phyloP scores from a whole-genome alignment of 306 rosid genomes.

The Crataegus laevigata region DNA sequence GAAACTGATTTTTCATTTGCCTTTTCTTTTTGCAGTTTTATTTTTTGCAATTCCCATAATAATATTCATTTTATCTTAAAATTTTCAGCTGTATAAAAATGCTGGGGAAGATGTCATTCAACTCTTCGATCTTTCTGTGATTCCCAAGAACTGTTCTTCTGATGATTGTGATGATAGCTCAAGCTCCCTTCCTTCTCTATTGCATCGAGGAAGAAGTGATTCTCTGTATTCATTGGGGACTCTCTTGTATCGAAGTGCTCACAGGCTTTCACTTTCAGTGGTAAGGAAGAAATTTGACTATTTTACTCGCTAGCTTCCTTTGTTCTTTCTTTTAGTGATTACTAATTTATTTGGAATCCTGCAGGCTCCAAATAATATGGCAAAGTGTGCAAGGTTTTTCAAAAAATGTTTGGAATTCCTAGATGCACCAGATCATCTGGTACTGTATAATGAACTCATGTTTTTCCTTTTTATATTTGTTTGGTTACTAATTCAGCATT shows the following conservation, averaged over 20 bases:
- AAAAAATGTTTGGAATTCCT: slow-evolving; percentile 83
- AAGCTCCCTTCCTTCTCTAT: slow-evolving; percentile 58
- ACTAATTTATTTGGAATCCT: slow-evolving; percentile 25
- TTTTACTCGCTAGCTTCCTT: slow-evolving; percentile 9
- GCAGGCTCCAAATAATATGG: slow-evolving; percentile 78
- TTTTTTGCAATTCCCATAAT: neutral
- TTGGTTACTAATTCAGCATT: slow-evolving; percentile 2
- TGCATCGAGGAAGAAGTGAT: slow-evolving; percentile 69
- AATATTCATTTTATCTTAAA: neutral
- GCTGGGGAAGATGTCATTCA: slow-evolving; percentile 93
- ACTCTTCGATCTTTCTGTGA: slow-evolving; percentile 87
- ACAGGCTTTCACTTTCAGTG: slow-evolving; percentile 90
- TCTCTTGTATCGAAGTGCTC: slow-evolving; percentile 85
- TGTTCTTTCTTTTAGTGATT: slow-evolving; percentile 4
- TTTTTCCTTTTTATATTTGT: neutral
- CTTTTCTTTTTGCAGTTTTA: neutral
- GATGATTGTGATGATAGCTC: slow-evolving; percentile 53
- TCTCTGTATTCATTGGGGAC: slow-evolving; percentile 84
- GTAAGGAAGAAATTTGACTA: slow-evolving; percentile 35
- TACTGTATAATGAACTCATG: slow-evolving; percentile 20
- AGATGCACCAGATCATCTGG: slow-evolving; percentile 89
- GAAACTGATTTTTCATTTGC: neutral
- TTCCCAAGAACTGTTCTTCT: slow-evolving; percentile 62
- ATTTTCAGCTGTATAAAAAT: slow-evolving; percentile 87
- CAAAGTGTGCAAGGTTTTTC: slow-evolving; percentile 77